phyloP scores from a whole-genome alignment of 139 green algal genomes.

The Asterochloris erici region DNA sequence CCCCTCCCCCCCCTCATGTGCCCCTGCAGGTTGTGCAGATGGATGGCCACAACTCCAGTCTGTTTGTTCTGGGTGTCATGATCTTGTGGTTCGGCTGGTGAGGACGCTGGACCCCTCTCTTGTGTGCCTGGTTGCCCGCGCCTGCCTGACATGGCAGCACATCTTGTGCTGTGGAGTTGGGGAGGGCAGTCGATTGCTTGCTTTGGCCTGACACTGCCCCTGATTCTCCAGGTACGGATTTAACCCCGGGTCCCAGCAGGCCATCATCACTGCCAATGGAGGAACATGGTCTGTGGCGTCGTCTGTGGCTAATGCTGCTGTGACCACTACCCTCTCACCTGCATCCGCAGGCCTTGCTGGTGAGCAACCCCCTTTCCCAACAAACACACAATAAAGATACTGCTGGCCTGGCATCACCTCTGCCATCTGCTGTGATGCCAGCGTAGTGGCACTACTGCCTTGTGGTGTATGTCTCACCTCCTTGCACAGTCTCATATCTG shows the following conservation, averaged over 20 bases:
- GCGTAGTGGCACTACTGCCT: neutral
- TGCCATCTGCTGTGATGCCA: neutral
- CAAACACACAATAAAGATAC: too few species aligned
- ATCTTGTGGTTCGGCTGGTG: constrained; percentile 91
- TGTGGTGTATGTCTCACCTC: neutral
- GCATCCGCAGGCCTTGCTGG: constrained; percentile 49
- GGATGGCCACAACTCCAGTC: constrained; percentile 69
- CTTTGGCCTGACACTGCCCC: neutral
- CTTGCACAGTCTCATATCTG: too few species aligned
- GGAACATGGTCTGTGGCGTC: constrained; percentile 12
- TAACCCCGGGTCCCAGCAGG: constrained; percentile 69
- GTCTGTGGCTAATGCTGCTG: constrained; percentile 35
- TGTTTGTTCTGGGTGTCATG: constrained; percentile 68
- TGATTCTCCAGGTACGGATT: constrained; percentile 64
- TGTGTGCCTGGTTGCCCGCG: neutral
- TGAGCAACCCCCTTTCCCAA: too few species aligned
- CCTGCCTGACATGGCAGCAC: too few species aligned
- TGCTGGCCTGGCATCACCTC: constrained; percentile 22
- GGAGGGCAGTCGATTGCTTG: neutral
- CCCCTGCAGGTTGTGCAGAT: constrained; percentile 58
- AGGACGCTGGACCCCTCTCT: constrained; percentile 7
- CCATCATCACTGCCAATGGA: constrained; percentile 35
- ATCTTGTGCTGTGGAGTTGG: neutral
- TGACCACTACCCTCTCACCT: constrained; percentile 82
- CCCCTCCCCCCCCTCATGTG: neutral